phyloP scores from a whole-genome alignment of 768 basidiomycete species.

The Hydnomerulius pinastri region DNA sequence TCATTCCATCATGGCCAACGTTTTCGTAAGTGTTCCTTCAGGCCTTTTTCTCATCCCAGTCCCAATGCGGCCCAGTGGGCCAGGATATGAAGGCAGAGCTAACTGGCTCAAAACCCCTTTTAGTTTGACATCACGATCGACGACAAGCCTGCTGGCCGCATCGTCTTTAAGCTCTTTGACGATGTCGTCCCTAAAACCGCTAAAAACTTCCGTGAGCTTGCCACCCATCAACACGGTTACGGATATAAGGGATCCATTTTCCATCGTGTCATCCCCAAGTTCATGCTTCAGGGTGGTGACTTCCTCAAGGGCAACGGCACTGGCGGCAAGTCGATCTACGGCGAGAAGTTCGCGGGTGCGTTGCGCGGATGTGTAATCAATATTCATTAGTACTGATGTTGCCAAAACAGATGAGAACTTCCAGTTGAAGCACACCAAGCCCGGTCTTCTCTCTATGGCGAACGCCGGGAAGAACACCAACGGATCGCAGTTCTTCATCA shows the following conservation, averaged over 20 bases:
- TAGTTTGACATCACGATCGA: constrained; percentile 70
- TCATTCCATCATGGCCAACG: constrained; percentile 17
- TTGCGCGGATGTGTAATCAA: constrained; percentile 3
- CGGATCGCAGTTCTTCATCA: constrained; percentile 91
- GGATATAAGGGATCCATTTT: constrained; percentile 71
- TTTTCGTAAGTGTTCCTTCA: constrained; percentile 13
- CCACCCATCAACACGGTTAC: constrained; percentile 71
- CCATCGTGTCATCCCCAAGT: constrained; percentile 83
- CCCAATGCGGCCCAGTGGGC: background rate
- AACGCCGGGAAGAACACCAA: constrained; percentile 85
- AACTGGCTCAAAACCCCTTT: background rate
- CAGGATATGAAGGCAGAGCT: background rate
- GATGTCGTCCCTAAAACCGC: constrained; percentile 73
- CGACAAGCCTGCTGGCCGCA: constrained; percentile 45
- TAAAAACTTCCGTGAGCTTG: constrained; percentile 87
- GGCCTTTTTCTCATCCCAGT: background rate
- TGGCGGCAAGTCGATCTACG: constrained; percentile 81
- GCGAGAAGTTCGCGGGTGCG: constrained; percentile 63
- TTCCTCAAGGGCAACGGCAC: constrained; percentile 72
- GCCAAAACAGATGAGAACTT: constrained; percentile 80
- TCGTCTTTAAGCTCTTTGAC: constrained; percentile 88
- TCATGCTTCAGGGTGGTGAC: constrained; percentile 93
- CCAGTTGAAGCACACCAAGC: constrained; percentile 68
- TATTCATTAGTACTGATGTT: constrained; percentile 19
- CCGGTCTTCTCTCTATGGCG: constrained; percentile 74